Evolutionary conservation across 2,329 filamentous ascomycete species (phyloP), one percentile per base, ranked within the genome.

Genomic region (Aspergillus transmontanensis): DNA sequence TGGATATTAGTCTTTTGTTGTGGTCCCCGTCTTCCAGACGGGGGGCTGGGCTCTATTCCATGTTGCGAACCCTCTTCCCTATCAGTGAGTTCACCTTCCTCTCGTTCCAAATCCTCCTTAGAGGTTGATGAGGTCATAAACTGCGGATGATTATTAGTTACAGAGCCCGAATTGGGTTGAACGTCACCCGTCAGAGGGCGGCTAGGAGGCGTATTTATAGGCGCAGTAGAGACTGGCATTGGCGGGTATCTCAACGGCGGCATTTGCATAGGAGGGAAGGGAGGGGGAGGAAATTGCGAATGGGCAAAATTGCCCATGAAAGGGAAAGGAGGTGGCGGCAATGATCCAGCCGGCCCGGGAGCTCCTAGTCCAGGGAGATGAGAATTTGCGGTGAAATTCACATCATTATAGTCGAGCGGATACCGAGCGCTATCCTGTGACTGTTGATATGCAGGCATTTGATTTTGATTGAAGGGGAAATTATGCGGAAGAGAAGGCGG

Each of bases 31-130:
- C 16, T n/a, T 21, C 19, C n/a, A 45, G 45, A 36, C 50, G 51
- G n/a, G 21, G 53, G 19, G 16, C 51, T 57, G 19, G 36, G 32
- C 14, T 19, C 51, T 16, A 28, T 23, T 16, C 26, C 36, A 30
- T 45, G 46, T 10, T 48, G 50, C 10, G 50, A 50, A 21, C 53
- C 50, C 11, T 85, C 82, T 69, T 90, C 88, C 21, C 83, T 86
- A 69, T 94, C 92, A 66, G 87, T 91, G 34, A 95, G 75, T 75
- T 96, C 92, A 19, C 90, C 91, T 71, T 96, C 92, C 71, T 95
- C 91, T 61, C 80, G 80, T 61, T 85, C 83, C 60, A 76, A 75
- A 53, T 82, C 74, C 56, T 75, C 68, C 34, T 75, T 71, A 19
- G 75, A 71, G 34, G 66, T 65, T 12, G 76, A 53, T 56, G 73